phyloP scores from a whole-genome alignment of 208 protist species.

The Wallacemonas rigidus region DNA sequence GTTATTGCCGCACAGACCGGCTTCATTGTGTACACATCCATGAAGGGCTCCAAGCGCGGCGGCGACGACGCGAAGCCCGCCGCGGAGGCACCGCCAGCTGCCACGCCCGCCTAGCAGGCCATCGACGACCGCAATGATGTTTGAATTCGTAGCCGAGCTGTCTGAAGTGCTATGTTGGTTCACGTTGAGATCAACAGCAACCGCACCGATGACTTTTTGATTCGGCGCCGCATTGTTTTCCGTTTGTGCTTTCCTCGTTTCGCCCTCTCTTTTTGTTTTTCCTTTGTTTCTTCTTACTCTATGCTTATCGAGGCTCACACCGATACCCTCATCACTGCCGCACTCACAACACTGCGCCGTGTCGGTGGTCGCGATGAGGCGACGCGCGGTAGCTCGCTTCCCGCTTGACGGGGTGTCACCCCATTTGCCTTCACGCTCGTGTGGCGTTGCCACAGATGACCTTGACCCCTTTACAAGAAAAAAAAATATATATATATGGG shows the following conservation, averaged over 20 bases:
- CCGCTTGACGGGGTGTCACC: too few relatives aligned
- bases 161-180: background rate
- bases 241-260: background rate
- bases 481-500: too few relatives aligned
- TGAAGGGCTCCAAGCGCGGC: constrained; percentile 13
- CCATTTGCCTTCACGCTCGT: too few relatives aligned
- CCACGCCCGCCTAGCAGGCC: constrained; percentile 1
- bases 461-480: too few relatives aligned
- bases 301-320: background rate
- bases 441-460: too few relatives aligned
- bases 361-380: too few relatives aligned
- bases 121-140: constrained; percentile 20
- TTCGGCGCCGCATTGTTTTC: too few relatives aligned
- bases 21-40: constrained; percentile 32
- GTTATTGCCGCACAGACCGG: constrained; percentile 25
- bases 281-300: background rate
- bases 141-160: background rate
- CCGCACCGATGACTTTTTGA: too few relatives aligned
- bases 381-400: too few relatives aligned
- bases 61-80: constrained; percentile 11
- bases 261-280: background rate
- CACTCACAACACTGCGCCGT: too few relatives aligned
- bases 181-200: too few relatives aligned
- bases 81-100: background rate
- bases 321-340: too few relatives aligned